Evolutionary conservation across 2,329 filamentous ascomycete genomes (phyloP), one percentile per base, ranked within the genome.

Genomic region (Fusarium redolens): DNA sequence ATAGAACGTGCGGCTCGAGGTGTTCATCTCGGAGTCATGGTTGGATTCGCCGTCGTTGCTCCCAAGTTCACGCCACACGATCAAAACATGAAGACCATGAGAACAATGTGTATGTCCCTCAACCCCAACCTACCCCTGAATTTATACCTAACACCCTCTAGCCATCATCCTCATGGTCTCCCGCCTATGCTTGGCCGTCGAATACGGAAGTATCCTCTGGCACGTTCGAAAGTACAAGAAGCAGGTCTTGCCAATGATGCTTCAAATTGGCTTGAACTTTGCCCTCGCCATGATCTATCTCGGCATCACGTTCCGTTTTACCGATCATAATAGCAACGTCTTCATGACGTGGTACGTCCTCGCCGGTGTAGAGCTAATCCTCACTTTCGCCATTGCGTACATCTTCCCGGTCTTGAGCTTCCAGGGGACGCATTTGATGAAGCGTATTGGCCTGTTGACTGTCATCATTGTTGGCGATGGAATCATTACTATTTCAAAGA

Each of bases 391-490:
- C 8, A 81, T 90, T 8, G 90, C 90, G 14, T 86, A 85, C 54
- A 79, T 83, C 30, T 91, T 85, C 78, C 83, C 86, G 7, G 86
- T 88, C 55, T 83, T 92, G 47, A 89, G 88, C 60, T 90, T 92
- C 76, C 86, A 89, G 66, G 84, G 87, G 62, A 92, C 89, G 1
- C 89, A 92, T 77, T 79, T 92, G 61, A 89, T 90, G 75, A 88
- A 90, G 75, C 86, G 91, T 14, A 87, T 92, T 85, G 87, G 86
- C 17, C 83, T 92, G 5, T 82, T 92, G 61, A 92, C 90, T 0
- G 83, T 92, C 52, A 91, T 92, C 68, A 89, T 92, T 62, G 86
- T 92, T 65, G 90, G 91, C 18, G 90, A 92, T 75, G 90, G 90
- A 56, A 87, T 91, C 20, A 90, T 92, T 43, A 86, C 88, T n/a